Evolutionary conservation across 257 asterid species (phyloP).

Genomic region (Hygrophila difformis): DNA sequence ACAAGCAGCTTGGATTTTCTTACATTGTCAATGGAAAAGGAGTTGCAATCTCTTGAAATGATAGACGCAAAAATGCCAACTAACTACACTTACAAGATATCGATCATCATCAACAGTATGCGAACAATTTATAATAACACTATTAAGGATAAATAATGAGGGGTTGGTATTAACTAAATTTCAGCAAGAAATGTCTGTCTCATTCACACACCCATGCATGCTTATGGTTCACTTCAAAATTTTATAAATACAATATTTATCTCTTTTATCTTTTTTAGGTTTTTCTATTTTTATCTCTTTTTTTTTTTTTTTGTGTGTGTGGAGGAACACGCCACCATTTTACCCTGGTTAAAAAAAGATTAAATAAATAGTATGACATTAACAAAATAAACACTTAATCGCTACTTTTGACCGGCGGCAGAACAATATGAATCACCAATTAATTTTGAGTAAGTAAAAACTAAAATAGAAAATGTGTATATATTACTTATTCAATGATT

Average conservation of each 20-base stretch:
- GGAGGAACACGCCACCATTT: conserved; percentile 31
- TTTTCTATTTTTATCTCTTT: not conserved
- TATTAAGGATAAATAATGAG: conserved; percentile 19
- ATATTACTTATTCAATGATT: too few species aligned
- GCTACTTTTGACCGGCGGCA: conserved; percentile 11
- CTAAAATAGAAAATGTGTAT: too few species aligned
- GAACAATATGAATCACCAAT: too few species aligned
- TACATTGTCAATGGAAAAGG: conserved; percentile 40
- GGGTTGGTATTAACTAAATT: conserved; percentile 46
- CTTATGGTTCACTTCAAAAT: conserved; percentile 40
- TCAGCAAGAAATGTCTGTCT: conserved; percentile 34
- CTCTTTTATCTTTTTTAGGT: conserved; percentile 16
- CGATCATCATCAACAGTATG: too few species aligned
- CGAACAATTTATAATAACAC: conserved; percentile 13
- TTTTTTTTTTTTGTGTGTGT: conserved; percentile 12
- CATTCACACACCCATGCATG: conserved; percentile 14
- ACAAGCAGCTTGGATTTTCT: too few species aligned
- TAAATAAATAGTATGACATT: too few species aligned
- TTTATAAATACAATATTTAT: too few species aligned
- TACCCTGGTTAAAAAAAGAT: too few species aligned
- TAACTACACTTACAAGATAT: conserved; percentile 42
- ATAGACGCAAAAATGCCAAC: conserved; percentile 42
- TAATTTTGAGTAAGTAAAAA: too few species aligned
- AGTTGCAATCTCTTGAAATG: conserved; percentile 38
- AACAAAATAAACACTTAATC: not conserved